These are phyloP conservation scores for Aegle marmelos DNA, from an alignment of 345 rosid species.

Conservation along the genomic window DNA sequence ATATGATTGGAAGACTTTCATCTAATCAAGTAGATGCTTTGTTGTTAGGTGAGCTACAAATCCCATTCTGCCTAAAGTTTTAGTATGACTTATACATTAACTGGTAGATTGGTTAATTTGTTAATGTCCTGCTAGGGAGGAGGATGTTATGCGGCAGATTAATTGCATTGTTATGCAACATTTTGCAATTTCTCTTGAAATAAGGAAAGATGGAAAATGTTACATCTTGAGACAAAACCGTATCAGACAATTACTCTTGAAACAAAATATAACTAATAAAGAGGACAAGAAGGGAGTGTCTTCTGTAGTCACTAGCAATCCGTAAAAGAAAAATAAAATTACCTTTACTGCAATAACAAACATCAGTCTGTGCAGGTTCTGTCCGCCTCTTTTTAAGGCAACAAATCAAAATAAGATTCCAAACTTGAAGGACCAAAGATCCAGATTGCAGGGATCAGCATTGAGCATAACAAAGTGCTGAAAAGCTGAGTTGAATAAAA, in stretches of 20 bases:
- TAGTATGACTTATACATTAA: neutral
- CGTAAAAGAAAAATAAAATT: slow-evolving; percentile 47
- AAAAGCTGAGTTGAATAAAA: slow-evolving; percentile 61
- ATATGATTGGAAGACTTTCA: neutral
- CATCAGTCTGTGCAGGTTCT: slow-evolving; percentile 94
- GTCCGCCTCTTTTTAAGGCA: slow-evolving; percentile 63
- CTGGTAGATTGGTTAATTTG: neutral
- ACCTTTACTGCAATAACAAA: slow-evolving; percentile 75
- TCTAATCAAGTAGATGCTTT: neutral
- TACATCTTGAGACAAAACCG: neutral
- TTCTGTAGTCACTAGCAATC: slow-evolving; percentile 35
- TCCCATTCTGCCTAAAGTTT: neutral
- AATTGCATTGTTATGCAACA: slow-evolving; percentile 7
- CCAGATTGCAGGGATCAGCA: slow-evolving; percentile 84
- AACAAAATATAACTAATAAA: slow-evolving; percentile 29
- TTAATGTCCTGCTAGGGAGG: neutral
- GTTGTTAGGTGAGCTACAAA: neutral
- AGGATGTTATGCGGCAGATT: neutral
- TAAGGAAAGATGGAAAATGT: neutral
- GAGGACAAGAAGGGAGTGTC: slow-evolving; percentile 32
- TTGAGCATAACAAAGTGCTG: slow-evolving; percentile 82
- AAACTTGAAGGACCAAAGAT: slow-evolving; percentile 67
- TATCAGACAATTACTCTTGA: neutral
- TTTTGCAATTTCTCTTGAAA: neutral
- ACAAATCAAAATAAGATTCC: slow-evolving; percentile 61